Evolutionary conservation across 352 stramenopile genomes (phyloP).

Genomic region (Peronospora destructor): DNA sequence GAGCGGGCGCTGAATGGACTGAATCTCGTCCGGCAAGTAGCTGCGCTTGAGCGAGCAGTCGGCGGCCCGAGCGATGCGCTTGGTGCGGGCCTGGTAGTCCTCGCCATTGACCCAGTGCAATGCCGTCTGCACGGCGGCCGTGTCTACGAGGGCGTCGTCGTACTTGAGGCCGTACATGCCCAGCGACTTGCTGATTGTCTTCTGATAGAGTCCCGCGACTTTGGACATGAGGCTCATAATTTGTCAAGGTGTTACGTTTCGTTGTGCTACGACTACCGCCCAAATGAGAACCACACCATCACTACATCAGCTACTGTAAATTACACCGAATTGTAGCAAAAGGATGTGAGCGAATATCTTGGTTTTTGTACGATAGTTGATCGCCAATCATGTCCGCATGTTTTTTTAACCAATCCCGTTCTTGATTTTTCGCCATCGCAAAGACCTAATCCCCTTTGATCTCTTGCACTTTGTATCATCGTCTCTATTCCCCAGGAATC

Average conservation of each 20-base stretch:
- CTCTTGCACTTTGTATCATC: slow-evolving; percentile 11
- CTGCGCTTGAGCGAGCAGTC: slow-evolving; percentile 83
- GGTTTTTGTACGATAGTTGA: neutral
- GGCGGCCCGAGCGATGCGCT: slow-evolving; percentile 71
- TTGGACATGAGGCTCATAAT: too few species aligned
- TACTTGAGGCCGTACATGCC: too few species aligned
- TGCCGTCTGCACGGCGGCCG: slow-evolving; percentile 69
- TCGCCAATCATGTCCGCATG: slow-evolving; percentile 1
- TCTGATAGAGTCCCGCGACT: too few species aligned
- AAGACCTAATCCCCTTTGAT: slow-evolving; percentile 14
- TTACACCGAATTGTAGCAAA: too few species aligned
- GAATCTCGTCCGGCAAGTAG: slow-evolving; percentile 83
- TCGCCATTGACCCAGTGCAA: slow-evolving; percentile 76
- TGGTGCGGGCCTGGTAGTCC: slow-evolving; percentile 67
- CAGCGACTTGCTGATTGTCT: too few species aligned
- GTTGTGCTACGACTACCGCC: too few species aligned
- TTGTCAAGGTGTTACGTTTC: too few species aligned
- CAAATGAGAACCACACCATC: too few species aligned
- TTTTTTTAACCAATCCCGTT: slow-evolving; percentile 11
- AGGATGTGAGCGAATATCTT: too few species aligned
- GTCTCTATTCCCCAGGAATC: too few species aligned
- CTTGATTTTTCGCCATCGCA: slow-evolving; percentile 2
- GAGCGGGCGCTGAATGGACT: slow-evolving; percentile 78
- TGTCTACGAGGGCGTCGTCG: slow-evolving; percentile 69
- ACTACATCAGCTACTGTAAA: too few species aligned